phyloP scores from a whole-genome alignment of 768 basidiomycete genomes.

The Fibroporia radiculosa region DNA sequence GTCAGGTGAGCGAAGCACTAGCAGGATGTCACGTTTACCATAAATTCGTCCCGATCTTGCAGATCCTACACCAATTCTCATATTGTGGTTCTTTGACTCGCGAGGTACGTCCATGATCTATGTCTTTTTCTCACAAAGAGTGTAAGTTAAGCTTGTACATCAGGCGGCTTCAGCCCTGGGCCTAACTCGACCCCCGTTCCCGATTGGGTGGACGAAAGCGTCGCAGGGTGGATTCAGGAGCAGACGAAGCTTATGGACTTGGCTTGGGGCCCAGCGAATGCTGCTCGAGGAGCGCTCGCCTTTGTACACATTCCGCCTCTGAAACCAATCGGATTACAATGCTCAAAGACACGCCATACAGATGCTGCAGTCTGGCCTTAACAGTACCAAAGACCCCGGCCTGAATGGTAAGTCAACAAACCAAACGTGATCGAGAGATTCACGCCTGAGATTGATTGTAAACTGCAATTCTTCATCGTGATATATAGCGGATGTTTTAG shows the following conservation, averaged over 20 bases:
- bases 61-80: constrained; percentile 43
- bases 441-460: background rate
- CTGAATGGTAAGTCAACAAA: constrained; percentile 27
- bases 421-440: background rate
- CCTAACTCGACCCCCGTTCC: constrained; percentile 37
- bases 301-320: constrained; percentile 70
- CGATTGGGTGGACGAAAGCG: constrained; percentile 63
- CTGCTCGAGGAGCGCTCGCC: constrained; percentile 45
- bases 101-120: constrained; percentile 34
- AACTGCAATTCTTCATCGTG: background rate
- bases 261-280: constrained; percentile 47
- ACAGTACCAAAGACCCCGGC: constrained; percentile 34
- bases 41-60: background rate
- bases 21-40: background rate
- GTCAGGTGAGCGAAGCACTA: constrained; percentile 26
- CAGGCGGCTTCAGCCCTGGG: constrained; percentile 44
- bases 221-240: constrained; percentile 50
- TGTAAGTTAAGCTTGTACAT: too few relatives aligned
- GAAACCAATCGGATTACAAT: background rate
- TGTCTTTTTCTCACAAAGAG: too few relatives aligned
- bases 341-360: constrained; percentile 23
- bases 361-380: constrained; percentile 26
- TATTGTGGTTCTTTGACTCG: constrained; percentile 79
- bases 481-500: constrained; percentile 49
- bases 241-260: constrained; percentile 48